These are phyloP conservation scores for Lactifluus hygrophoroides DNA, from an alignment of 768 basidiomycete species.

Conservation along the genomic window DNA sequence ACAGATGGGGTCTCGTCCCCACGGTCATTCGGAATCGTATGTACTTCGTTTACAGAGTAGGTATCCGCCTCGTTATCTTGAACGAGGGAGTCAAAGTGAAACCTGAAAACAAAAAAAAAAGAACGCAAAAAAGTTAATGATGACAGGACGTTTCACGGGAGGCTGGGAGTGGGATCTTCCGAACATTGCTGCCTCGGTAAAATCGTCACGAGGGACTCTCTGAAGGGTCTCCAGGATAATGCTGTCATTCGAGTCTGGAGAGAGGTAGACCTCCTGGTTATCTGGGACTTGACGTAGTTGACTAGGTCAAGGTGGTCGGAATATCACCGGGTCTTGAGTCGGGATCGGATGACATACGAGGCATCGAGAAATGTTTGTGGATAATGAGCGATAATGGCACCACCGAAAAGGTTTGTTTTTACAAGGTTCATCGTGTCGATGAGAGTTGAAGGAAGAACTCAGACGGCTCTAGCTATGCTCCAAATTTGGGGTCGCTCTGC, in stretches of 20 bases:
- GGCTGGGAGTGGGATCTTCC: neutral
- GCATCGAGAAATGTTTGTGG: constrained; percentile 65
- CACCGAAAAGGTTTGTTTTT: constrained; percentile 67
- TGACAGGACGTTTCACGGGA: neutral
- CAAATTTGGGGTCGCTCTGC: too few species aligned
- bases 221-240: constrained; percentile 81
- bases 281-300: constrained; percentile 82
- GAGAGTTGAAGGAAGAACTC: too few species aligned
- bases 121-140: constrained; percentile 14
- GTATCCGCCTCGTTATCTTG: constrained; percentile 66
- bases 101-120: too few species aligned
- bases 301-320: constrained; percentile 28
- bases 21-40: constrained; percentile 33
- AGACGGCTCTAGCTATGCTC: too few species aligned
- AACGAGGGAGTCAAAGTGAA: constrained; percentile 48
- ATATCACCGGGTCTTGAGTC: neutral
- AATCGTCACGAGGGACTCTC: constrained; percentile 50
- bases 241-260: constrained; percentile 56
- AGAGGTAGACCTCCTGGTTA: constrained; percentile 89
- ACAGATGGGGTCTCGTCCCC: constrained; percentile 41
- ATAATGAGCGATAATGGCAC: constrained; percentile 61
- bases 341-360: constrained; percentile 47
- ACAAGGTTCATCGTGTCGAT: constrained; percentile 8
- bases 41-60: constrained; percentile 36
- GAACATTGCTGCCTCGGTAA: constrained; percentile 62